Conservation (phyloP, 2,329 filamentous ascomycete genomes). For the Aspergillus ruber region DNA sequence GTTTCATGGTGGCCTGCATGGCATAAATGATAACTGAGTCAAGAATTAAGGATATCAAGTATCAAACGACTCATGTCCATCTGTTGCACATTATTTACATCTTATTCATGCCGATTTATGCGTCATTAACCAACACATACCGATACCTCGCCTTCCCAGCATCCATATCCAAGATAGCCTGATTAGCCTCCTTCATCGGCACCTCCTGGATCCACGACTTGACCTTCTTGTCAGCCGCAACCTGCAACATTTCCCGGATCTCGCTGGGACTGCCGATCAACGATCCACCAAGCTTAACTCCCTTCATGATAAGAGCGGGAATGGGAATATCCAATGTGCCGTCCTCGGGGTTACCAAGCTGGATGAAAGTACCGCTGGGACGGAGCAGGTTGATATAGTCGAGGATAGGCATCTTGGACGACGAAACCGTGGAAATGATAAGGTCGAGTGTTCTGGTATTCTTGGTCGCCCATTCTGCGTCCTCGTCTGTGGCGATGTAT, state of each 20-base stretch:
- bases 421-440: slow-evolving; percentile 52
- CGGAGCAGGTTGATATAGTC: slow-evolving; percentile 57
- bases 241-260: slow-evolving; percentile 40
- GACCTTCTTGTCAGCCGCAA: slow-evolving; percentile 35
- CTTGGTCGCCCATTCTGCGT: slow-evolving; percentile 47
- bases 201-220: slow-evolving; percentile 38
- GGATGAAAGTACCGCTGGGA: slow-evolving; percentile 55
- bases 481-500: slow-evolving; percentile 53
- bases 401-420: slow-evolving; percentile 51
- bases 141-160: slow-evolving; percentile 41
- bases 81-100: background rate
- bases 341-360: slow-evolving; percentile 62
- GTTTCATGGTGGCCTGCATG: too few species aligned
- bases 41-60: too few species aligned
- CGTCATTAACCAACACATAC: slow-evolving; percentile 40
- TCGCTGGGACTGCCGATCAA: slow-evolving; percentile 35
- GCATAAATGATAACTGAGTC: too few species aligned
- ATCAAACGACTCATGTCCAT: background rate
- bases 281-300: slow-evolving; percentile 46
- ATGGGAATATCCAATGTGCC: slow-evolving; percentile 47
- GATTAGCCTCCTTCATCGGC: slow-evolving; percentile 40
- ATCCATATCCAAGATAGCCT: slow-evolving; percentile 40
- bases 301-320: slow-evolving; percentile 49
- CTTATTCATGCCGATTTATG: slow-evolving; percentile 4
- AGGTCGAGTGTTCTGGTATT: slow-evolving; percentile 48